Conservation (phyloP, 805 yeast species). For the Pichia rugopelliculosa region DNA sequence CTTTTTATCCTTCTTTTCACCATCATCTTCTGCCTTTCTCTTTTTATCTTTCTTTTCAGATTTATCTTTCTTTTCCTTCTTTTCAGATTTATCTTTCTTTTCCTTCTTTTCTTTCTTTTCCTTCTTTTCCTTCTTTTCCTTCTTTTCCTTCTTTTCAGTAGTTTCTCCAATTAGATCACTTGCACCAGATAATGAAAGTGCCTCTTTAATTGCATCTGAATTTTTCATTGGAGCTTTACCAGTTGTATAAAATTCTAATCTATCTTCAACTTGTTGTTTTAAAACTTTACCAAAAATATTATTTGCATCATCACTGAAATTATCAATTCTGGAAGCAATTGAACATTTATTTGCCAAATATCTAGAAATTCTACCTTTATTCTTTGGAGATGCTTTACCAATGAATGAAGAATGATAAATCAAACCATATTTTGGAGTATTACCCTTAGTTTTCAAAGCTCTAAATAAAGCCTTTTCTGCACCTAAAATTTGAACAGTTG, state of each 20-base stretch:
- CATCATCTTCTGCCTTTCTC: slow-evolving; percentile 7
- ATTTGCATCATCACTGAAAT: slow-evolving; percentile 91
- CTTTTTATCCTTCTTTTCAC: slow-evolving; percentile 10
- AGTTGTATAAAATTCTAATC: slow-evolving; percentile 90
- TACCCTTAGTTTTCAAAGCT: slow-evolving; percentile 93
- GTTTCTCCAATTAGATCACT: slow-evolving; percentile 26
- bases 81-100: slow-evolving; percentile 26
- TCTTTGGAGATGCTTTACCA: slow-evolving; percentile 90
- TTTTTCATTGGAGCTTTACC: slow-evolving; percentile 97
- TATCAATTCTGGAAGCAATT: slow-evolving; percentile 97
- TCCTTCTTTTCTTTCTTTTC: slow-evolving; percentile 44
- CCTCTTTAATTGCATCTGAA: slow-evolving; percentile 87
- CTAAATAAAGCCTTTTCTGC: slow-evolving; percentile 96
- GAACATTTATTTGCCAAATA: slow-evolving; percentile 98
- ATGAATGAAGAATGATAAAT: slow-evolving; percentile 92
- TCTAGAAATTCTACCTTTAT: slow-evolving; percentile 98
- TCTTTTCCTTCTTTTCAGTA: slow-evolving; percentile 40
- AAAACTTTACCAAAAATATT: slow-evolving; percentile 84
- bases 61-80: slow-evolving; percentile 15
- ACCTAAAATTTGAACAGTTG: slow-evolving; percentile 96
- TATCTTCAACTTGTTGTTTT: slow-evolving; percentile 96
- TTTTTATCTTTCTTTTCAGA: slow-evolving; percentile 4
- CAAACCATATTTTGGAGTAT: slow-evolving; percentile 94
- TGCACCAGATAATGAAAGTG: slow-evolving; percentile 57
- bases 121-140: slow-evolving; percentile 46